Conservation (phyloP, 495 filamentous ascomycete genomes). For the Penicillium ucsense region DNA sequence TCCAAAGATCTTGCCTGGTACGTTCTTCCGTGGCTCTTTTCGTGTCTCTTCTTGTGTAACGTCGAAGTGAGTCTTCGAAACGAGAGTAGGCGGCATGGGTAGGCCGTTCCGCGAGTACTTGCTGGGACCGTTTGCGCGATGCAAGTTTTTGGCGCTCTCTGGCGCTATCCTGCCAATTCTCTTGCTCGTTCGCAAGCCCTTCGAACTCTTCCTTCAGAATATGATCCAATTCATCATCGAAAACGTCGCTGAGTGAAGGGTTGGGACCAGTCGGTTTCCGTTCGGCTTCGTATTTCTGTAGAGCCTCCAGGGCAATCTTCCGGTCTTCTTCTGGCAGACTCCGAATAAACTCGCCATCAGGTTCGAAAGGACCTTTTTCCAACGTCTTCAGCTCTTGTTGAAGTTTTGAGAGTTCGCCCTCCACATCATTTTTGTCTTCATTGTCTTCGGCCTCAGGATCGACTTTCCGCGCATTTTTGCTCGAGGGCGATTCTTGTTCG, state of each 20-base stretch:
- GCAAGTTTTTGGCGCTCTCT: constrained; percentile 12
- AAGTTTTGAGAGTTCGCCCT: constrained; percentile 38
- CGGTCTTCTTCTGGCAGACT: constrained; percentile 31
- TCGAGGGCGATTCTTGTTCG: constrained; percentile 28
- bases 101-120: constrained; percentile 11
- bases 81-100: constrained; percentile 23
- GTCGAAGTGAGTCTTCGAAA: constrained; percentile 23
- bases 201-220: constrained; percentile 36
- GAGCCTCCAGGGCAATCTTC: constrained; percentile 30
- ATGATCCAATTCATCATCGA: constrained; percentile 36
- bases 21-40: constrained; percentile 17
- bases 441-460: constrained; percentile 45
- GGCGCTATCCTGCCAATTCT: constrained; percentile 23
- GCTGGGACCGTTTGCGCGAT: constrained; percentile 14
- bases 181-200: constrained; percentile 29
- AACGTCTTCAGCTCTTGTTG: constrained; percentile 45
- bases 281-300: constrained; percentile 32
- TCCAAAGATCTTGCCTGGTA: constrained; percentile 29
- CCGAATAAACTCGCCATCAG: constrained; percentile 34
- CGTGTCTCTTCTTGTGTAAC: constrained; percentile 15
- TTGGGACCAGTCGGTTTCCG: constrained; percentile 14
- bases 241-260: constrained; percentile 26
- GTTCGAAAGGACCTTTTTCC: constrained; percentile 32
- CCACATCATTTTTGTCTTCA: constrained; percentile 32
- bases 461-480: constrained; percentile 28